These are phyloP conservation scores for Apiospora kogelbergensis DNA, from an alignment of 2,329 filamentous ascomycete species.

Conservation along the genomic window DNA sequence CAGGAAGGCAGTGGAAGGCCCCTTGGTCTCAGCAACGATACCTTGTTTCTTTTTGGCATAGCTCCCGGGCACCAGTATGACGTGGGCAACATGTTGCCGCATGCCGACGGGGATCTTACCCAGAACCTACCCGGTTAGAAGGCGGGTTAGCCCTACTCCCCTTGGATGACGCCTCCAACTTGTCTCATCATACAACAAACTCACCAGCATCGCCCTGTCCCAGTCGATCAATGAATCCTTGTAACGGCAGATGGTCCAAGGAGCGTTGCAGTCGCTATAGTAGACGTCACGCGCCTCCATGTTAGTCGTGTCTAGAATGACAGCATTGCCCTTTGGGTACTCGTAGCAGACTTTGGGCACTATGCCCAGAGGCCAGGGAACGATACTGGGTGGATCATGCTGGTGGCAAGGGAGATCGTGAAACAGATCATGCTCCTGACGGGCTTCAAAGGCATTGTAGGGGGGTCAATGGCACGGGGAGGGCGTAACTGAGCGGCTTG, in stretches of 20 bases:
- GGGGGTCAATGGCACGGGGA: background rate
- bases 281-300: background rate
- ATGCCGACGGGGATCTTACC: background rate
- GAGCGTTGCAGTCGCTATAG: background rate
- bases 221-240: background rate
- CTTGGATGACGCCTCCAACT: background rate
- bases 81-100: background rate
- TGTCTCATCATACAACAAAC: background rate
- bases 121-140: background rate
- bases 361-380: background rate
- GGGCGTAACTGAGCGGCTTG: background rate
- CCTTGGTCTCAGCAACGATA: background rate
- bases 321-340: background rate
- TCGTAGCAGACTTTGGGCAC: background rate
- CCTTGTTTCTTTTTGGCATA: background rate
- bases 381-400: background rate
- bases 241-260: background rate
- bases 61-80: background rate
- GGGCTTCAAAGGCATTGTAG: background rate
- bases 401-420: background rate
- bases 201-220: background rate
- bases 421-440: background rate
- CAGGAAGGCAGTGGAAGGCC: background rate
- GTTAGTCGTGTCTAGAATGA: background rate
- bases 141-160: background rate